phyloP scores from a whole-genome alignment of 345 rosid species.

The Salix arbutifolia region DNA sequence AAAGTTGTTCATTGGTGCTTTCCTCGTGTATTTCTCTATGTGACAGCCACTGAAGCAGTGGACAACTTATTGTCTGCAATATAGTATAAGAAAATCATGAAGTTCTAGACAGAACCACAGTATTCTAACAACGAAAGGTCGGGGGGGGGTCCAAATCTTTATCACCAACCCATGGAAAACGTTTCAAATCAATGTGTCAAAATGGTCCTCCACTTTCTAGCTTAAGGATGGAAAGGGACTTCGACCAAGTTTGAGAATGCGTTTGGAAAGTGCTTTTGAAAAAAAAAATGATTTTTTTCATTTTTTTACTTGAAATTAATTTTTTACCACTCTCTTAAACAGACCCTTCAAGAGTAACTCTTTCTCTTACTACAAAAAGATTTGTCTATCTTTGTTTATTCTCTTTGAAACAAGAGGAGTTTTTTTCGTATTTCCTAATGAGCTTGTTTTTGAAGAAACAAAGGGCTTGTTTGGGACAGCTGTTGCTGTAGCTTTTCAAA shows the following conservation, averaged over 20 bases:
- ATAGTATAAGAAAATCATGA: neutral
- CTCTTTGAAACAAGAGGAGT: neutral
- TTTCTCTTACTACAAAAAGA: neutral
- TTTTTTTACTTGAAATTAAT: too few species aligned
- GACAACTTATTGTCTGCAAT: constrained; percentile 35
- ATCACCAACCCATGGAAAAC: neutral
- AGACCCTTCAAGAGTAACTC: neutral
- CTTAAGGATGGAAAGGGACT: too few species aligned
- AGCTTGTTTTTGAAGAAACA: neutral
- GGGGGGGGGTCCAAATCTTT: neutral
- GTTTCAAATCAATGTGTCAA: neutral
- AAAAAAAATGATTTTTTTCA: too few species aligned
- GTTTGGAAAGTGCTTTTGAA: too few species aligned
- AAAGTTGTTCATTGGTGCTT: constrained; percentile 28
- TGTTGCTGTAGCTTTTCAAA: too few species aligned
- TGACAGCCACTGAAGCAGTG: constrained; percentile 41
- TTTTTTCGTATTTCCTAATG: neutral
- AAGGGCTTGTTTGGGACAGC: too few species aligned
- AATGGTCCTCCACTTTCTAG: neutral
- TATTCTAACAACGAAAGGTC: neutral
- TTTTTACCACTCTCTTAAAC: too few species aligned
- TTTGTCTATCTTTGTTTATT: neutral
- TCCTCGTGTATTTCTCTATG: constrained; percentile 20
- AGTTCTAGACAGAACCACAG: neutral
- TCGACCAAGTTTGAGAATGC: too few species aligned